Percentiles rank a stretch among this genome's conserved stretches.
Evolutionary conservation across 345 rosid genomes (phyloP).

Genomic region (Lumnitzera racemosa): DNA sequence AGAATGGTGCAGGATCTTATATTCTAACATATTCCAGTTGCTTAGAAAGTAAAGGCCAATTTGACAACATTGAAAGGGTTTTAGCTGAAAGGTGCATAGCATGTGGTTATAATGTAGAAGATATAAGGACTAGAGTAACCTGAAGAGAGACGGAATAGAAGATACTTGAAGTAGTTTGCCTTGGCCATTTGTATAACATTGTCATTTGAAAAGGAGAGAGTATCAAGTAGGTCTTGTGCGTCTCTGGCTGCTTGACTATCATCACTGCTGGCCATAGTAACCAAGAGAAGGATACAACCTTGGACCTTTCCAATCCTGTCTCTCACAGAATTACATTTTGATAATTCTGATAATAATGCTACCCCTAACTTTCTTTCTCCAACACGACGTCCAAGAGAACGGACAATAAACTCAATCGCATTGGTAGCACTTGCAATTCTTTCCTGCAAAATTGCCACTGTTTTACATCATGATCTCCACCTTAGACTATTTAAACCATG

Average conservation of each 20-base stretch:
- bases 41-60: too few species aligned
- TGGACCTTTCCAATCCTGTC: constrained; percentile 46
- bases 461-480: neutral
- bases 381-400: constrained; percentile 47
- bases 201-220: constrained; percentile 47
- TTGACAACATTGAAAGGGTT: too few species aligned
- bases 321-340: constrained; percentile 24
- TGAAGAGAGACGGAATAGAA: constrained; percentile 45
- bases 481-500: neutral
- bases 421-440: constrained; percentile 34
- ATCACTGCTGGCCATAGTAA: constrained; percentile 52
- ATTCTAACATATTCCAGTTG: too few species aligned
- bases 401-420: constrained; percentile 45
- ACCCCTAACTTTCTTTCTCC: constrained; percentile 56
- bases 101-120: neutral
- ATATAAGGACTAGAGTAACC: constrained; percentile 21
- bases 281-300: constrained; percentile 60
- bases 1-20: too few species aligned
- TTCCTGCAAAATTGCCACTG: constrained; percentile 31
- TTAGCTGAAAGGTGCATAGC: too few species aligned
- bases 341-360: constrained; percentile 42
- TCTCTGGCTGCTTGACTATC: constrained; percentile 41
- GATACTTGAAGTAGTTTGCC: constrained; percentile 58
- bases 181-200: constrained; percentile 58
- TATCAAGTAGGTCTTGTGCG: constrained; percentile 45